Evolutionary conservation across 2,329 filamentous ascomycete genomes (phyloP).

Genomic region (Trichoderma atroviride): DNA sequence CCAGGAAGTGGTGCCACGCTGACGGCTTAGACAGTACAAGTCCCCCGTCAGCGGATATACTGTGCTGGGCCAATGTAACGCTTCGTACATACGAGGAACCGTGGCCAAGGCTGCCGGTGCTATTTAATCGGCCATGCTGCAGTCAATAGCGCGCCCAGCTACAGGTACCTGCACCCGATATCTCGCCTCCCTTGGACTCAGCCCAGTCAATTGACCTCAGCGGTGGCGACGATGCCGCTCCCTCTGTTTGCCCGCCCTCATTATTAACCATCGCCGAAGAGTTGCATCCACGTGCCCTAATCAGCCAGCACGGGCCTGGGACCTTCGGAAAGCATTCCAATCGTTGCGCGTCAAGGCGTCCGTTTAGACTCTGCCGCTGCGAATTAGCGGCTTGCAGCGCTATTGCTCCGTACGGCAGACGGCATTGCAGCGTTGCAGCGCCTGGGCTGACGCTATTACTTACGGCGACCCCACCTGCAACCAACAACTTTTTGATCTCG

Average conservation of each 20-base stretch:
- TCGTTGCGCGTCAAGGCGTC: neutral
- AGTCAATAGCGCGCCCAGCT: neutral
- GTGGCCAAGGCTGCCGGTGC: neutral
- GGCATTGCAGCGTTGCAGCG: neutral
- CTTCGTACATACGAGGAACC: constrained; percentile 6
- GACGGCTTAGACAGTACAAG: neutral
- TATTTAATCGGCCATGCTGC: neutral
- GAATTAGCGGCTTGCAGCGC: neutral
- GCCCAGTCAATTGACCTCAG: neutral
- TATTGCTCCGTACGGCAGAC: neutral
- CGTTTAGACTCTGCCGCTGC: neutral
- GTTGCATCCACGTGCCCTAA: neutral
- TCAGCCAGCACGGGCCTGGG: neutral
- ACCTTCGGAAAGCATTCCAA: neutral
- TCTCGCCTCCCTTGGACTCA: neutral
- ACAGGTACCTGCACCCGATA: neutral
- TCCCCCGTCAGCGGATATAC: neutral
- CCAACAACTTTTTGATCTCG: constrained; percentile 14
- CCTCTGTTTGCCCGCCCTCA: neutral
- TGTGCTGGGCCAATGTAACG: neutral
- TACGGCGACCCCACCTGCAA: constrained; percentile 12
- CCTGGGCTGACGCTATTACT: constrained; percentile 7
- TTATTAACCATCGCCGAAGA: neutral
- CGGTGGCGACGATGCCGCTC: neutral
- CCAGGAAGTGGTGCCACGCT: neutral